Base-by-base conservation (phyloP, 2,329 filamentous ascomycete species). In the Penicillium sumatraense region DNA sequence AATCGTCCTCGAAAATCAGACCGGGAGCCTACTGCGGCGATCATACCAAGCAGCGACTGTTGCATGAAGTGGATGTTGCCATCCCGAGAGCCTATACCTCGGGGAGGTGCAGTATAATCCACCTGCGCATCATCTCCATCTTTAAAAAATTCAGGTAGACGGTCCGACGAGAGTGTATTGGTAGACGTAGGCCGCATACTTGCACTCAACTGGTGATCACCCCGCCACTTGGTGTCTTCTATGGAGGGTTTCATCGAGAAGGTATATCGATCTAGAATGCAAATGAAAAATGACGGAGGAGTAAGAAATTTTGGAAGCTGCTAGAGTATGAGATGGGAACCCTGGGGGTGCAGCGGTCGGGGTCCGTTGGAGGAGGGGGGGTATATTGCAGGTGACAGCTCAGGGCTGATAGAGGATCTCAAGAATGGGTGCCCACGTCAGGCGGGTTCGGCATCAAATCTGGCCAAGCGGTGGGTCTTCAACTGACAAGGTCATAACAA, bases 11-110 rank as follows among this genome's bases (percentile, higher is more conserved):
- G 88, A 69, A 96, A 92, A 74, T 96, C 89, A 49, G 89, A 87
- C 56, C 86, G 86, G 26, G 91, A 93, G 6, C 92, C 91, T 33
- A 91, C 91, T 14, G 91, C 91, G 6, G 93, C 90, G 63, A 98
- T 93, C 76, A 98, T 85, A 51, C 91, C 92, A 72, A 97, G 96
- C 52, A 98, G 88, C 61, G 91, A 96, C 80, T 96, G 93, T 74
- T 96, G 95, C 87, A 96, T 91, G 68, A 92, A 91, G 57, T 81
- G 76, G 45, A 78, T 70, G 40, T 78, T 75, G 49, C 75, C 71
- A 53, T 75, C 75, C 31, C 69, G 67, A n/a, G 73, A 72, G 13
- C 63, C 64, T 49, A 60, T 60, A 36, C 64, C 68, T 29, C 61
- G 66, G n/a, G 79, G 81, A 2, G 83, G 80, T 48, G 83, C 83